phyloP scores from a whole-genome alignment of 1,139 yeast genomes.

The Petasospora rhodanensis region DNA sequence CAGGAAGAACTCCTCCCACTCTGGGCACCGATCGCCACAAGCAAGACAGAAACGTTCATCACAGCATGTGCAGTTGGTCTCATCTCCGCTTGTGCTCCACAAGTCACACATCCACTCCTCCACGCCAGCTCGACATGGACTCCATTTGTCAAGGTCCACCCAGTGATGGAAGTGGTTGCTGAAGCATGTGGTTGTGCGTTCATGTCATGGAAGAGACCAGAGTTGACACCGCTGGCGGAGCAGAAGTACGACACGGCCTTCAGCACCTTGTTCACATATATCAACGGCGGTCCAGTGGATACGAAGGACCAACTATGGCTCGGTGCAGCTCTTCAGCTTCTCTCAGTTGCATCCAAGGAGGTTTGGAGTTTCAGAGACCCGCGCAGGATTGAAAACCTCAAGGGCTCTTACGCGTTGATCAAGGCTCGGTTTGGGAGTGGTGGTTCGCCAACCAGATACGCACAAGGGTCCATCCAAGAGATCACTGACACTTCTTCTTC shows the following conservation, averaged over 20 bases:
- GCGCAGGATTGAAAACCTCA: conserved; percentile 30
- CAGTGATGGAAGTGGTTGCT: conserved; percentile 33
- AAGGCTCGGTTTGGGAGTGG: conserved; percentile 8
- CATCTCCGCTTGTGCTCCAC: conserved; percentile 38
- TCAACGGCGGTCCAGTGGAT: not conserved
- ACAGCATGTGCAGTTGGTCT: conserved; percentile 35
- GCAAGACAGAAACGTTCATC: conserved; percentile 13
- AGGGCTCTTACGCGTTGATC: conserved; percentile 27
- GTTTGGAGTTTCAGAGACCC: conserved; percentile 29
- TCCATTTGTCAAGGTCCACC: conserved; percentile 28
- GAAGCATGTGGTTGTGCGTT: conserved; percentile 38
- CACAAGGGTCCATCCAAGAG: too few relatives aligned
- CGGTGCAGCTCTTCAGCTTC: conserved; percentile 33
- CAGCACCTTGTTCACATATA: conserved; percentile 3
- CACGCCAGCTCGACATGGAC: conserved; percentile 37
- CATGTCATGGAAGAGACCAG: conserved; percentile 27
- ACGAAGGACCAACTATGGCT: conserved; percentile 25
- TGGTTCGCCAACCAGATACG: not conserved
- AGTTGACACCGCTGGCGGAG: conserved; percentile 10
- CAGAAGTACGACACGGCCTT: conserved; percentile 12
- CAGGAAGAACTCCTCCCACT: conserved; percentile 4
- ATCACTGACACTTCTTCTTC: too few relatives aligned
- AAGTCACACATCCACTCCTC: conserved; percentile 36
- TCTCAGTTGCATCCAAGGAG: conserved; percentile 33
- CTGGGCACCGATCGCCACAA: conserved; percentile 5